Conservation (phyloP, 2,329 filamentous ascomycete genomes). For the Aspergillus pseudoglaucus region DNA sequence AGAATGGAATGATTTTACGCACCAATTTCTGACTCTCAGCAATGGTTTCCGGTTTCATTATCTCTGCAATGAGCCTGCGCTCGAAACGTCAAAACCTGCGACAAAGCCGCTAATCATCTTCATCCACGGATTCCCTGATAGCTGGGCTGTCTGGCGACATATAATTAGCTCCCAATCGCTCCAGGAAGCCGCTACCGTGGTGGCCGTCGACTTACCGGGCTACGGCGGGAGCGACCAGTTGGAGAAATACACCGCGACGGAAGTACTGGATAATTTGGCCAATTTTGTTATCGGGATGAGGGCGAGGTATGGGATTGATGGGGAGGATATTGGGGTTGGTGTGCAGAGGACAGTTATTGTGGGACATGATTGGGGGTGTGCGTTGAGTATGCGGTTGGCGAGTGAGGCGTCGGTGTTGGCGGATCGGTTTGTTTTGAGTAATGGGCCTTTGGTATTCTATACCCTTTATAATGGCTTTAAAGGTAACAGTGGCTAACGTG, state of each 20-base stretch:
- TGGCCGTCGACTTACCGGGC: constrained; percentile 54
- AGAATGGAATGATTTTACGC: constrained; percentile 41
- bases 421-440: constrained; percentile 50
- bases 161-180: constrained; percentile 38
- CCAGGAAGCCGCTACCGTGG: constrained; percentile 37
- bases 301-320: constrained; percentile 38
- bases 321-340: constrained; percentile 17
- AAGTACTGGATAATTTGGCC: constrained; percentile 48
- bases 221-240: constrained; percentile 53
- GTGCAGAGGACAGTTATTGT: constrained; percentile 44
- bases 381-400: constrained; percentile 50
- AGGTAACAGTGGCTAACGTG: constrained; percentile 1
- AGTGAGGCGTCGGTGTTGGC: constrained; percentile 51
- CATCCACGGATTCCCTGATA: constrained; percentile 56
- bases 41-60: constrained; percentile 51
- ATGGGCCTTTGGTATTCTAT: constrained; percentile 44
- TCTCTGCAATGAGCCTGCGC: constrained; percentile 35
- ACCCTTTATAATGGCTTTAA: not conserved
- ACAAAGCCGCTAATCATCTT: constrained; percentile 45
- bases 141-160: constrained; percentile 49
- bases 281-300: constrained; percentile 50
- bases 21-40: constrained; percentile 46
- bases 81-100: constrained; percentile 12
- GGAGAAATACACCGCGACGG: constrained; percentile 43
- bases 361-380: constrained; percentile 51